Base-by-base conservation (phyloP, 768 basidiomycete species). In the Tylopilus rubrobrunneus region DNA sequence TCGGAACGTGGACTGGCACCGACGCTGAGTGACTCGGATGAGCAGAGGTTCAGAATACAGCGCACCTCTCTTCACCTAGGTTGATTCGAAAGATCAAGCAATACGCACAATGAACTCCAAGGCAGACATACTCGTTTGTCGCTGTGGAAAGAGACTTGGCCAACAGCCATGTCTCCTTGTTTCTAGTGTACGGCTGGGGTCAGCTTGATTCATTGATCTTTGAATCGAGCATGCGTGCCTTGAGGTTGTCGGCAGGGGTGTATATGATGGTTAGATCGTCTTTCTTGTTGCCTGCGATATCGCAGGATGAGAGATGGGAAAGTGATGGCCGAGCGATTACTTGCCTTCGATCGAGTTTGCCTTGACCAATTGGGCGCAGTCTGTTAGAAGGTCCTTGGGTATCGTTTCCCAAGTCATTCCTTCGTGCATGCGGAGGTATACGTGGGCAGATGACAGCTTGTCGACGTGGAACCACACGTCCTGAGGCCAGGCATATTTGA, bases 401-500 rank as follows among this genome's bases (percentile, higher is more conserved):
- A 98, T 87, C n/a, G 74, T 70, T 7, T 98, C 94, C 92, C 94
- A 98, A 29, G 76, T 69, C 78, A 95, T 87, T n/a, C 73, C 76
- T 3, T 82, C 80, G 0, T 89, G 80, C 77, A 98, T 83, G 33
- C 95, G 87, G n/a, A 98, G 76, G 68, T 98, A 98, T 39, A 98
- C 95, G 69, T 98, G 93, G 1, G 95, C 94, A 4, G 94, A 97
- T 0, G 92, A 96, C 28, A 98, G 83, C 69, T 95, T 96, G 76
- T 98, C 97, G 56, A 99, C 97, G 70, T 98, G 97, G 60, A 98
- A 97, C 92, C 90, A 92, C 49, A 92, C 73, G 56, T 92, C 90
- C 69, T 87, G 83, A 8, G 89, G 87, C 86, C 87, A 88, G 7
- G 89, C 94, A 63, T 92, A 97, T 71, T 84, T 89, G 63, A 98